Evolutionary conservation across 129 eudicot genomes (phyloP).

Genomic region (Gnaphalium uliginosum): DNA sequence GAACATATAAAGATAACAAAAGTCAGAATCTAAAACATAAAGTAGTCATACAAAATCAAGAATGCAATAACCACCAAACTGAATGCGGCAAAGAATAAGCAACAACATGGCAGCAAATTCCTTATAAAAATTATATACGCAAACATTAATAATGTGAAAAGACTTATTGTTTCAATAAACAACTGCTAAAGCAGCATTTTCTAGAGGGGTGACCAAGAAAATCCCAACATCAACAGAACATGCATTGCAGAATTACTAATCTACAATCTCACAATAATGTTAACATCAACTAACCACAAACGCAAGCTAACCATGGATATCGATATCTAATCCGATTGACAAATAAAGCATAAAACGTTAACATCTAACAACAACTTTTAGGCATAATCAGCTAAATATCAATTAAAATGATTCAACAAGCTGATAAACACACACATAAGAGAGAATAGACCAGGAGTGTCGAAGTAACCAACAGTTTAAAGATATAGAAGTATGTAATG

Average conservation of each 20-base stretch:
- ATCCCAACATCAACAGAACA: background rate
- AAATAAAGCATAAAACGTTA: background rate
- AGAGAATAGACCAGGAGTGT: background rate
- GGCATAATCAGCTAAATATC: background rate
- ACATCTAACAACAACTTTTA: background rate
- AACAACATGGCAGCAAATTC: background rate
- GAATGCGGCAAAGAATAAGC: conserved; percentile 10
- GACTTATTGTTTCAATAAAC: background rate
- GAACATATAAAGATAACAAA: conserved; percentile 22
- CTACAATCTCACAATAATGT: background rate
- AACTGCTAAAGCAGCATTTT: background rate
- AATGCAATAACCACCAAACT: background rate
- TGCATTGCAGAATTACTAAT: background rate
- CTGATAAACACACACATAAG: background rate
- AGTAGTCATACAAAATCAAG: background rate
- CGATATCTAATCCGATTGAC: background rate
- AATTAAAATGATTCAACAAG: background rate
- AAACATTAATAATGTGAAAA: background rate
- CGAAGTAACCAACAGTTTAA: background rate
- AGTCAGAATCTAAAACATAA: conserved; percentile 10
- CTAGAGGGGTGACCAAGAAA: too few species aligned
- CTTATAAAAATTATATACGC: background rate
- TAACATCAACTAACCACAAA: background rate
- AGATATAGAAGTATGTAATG: background rate
- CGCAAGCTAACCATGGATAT: too few species aligned